A percentile compares a stretch with the other conserved stretches of the same genome.
These are phyloP conservation scores for Ophiocordyceps unilateralis DNA, from an alignment of 2,329 filamentous ascomycete genomes.

Conservation along the genomic window DNA sequence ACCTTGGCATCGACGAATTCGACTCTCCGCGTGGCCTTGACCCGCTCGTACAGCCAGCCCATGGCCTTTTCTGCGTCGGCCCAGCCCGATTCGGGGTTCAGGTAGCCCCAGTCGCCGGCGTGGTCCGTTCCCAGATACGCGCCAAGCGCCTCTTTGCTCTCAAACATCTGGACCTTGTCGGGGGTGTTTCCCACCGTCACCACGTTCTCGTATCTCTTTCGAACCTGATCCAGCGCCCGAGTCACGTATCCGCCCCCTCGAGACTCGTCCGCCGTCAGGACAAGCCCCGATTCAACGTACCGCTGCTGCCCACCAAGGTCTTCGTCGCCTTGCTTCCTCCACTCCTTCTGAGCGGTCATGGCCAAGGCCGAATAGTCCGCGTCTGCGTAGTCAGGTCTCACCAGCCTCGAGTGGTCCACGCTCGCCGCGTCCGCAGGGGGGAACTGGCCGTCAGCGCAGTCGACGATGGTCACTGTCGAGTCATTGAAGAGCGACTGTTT, in stretches of 20 bases:
- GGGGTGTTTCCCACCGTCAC: conserved; percentile 19
- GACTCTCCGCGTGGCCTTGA: conserved; percentile 37
- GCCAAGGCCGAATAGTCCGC: conserved; percentile 60
- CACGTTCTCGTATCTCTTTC: conserved; percentile 44
- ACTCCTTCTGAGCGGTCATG: conserved; percentile 49
- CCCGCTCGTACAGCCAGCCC: conserved; percentile 40
- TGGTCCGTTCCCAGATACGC: conserved; percentile 27
- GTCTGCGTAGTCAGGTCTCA: conserved; percentile 66
- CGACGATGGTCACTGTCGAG: conserved; percentile 40
- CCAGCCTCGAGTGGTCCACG: conserved; percentile 46
- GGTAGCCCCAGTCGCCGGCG: conserved; percentile 50
- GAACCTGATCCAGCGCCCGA: conserved; percentile 38
- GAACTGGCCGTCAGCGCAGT: conserved; percentile 36
- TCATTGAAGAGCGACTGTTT: conserved; percentile 36
- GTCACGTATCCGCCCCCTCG: conserved; percentile 8
- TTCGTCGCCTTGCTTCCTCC: conserved; percentile 40
- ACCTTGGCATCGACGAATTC: conserved; percentile 34
- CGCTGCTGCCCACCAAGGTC: conserved; percentile 45
- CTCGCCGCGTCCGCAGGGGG: conserved; percentile 42
- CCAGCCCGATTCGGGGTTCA: conserved; percentile 64
- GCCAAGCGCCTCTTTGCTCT: conserved; percentile 25
- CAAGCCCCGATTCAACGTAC: conserved; percentile 54
- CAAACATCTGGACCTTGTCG: conserved; percentile 26
- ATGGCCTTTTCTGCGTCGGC: conserved; percentile 59
- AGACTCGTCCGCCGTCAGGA: conserved; percentile 39